Evolutionary conservation across 2,329 filamentous ascomycete species (phyloP), one percentile per base, ranked within the genome.

Genomic region (Paraphaeosphaeria minitans): DNA sequence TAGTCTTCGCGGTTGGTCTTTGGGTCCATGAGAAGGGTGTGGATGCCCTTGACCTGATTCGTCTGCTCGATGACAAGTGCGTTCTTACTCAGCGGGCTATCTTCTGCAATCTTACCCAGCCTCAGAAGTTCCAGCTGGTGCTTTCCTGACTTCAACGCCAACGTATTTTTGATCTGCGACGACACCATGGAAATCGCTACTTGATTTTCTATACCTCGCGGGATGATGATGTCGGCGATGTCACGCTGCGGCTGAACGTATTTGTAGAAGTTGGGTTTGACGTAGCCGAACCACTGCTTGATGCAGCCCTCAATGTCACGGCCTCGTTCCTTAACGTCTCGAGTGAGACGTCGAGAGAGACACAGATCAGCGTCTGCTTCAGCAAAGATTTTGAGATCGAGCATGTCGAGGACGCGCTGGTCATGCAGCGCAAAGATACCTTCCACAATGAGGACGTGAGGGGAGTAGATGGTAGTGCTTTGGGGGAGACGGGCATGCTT

Each of bases 361-460:
- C 95, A 99, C 1, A 96, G 90, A 77, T 99, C 95, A 63, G 90
- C 89, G 77, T 99, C 95, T 42, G 95, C 96, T 78, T 98, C 95
- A 59, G 95, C 96, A 75, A 97, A 99, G 54, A 99, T 96, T 79
- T 92, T 96, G 82, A 98, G 91, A 77, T 99, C 95, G 63, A 98
- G 81, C 65, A 99, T 80, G 19, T 96, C 90, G 59, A 95, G 80
- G 4, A 99, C 89, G 59, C 94, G 86, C 24, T 86, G 87, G 72
- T 99, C 95, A 72, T 97, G 93, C 13, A 99, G 82, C 8, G 95
- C 95, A 78, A 99, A 92, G 31, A 99, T 99, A 21, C 95, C 95
- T 81, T 99, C 95, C 14, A 99, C 80, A 48, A 99, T 93, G 27
- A 99, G 82, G 24, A 99, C 95, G 77, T 97, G 95, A 1, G 95